Conservation (phyloP, 202 grass and related monocot species). For the Panicum virgatum region DNA sequence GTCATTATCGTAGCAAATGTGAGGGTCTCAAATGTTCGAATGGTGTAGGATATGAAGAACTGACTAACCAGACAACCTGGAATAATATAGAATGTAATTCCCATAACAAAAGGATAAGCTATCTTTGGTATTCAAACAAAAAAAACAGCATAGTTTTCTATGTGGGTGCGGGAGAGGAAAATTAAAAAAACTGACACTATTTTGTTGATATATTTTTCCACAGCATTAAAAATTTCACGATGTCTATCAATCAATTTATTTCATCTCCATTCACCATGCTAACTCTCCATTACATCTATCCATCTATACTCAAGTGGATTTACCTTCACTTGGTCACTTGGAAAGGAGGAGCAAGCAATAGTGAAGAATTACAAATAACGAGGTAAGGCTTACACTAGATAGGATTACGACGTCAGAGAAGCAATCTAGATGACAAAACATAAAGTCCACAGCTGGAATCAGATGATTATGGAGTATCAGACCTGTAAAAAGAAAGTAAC, state of each 20-base stretch:
- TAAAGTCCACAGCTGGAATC: slow-evolving; percentile 86
- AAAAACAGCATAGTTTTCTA: background rate
- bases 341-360: background rate
- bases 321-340: background rate
- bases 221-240: background rate
- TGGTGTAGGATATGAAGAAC: slow-evolving; percentile 98
- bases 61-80: slow-evolving; percentile 92
- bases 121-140: background rate
- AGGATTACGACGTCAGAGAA: slow-evolving; percentile 82
- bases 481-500: slow-evolving; percentile 59
- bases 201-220: slow-evolving; percentile 7
- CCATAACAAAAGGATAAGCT: background rate
- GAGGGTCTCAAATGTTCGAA: slow-evolving; percentile 89
- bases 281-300: background rate
- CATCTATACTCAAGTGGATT: background rate
- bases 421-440: slow-evolving; percentile 97
- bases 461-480: slow-evolving; percentile 85
- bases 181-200: background rate
- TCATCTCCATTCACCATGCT: background rate
- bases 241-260: background rate
- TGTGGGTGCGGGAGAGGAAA: background rate
- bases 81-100: slow-evolving; percentile 21
- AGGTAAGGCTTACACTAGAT: slow-evolving; percentile 64
- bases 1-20: slow-evolving; percentile 99
- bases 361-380: background rate